Base-by-base conservation (phyloP, 495 filamentous ascomycete species). In the Xylaria longipes region DNA sequence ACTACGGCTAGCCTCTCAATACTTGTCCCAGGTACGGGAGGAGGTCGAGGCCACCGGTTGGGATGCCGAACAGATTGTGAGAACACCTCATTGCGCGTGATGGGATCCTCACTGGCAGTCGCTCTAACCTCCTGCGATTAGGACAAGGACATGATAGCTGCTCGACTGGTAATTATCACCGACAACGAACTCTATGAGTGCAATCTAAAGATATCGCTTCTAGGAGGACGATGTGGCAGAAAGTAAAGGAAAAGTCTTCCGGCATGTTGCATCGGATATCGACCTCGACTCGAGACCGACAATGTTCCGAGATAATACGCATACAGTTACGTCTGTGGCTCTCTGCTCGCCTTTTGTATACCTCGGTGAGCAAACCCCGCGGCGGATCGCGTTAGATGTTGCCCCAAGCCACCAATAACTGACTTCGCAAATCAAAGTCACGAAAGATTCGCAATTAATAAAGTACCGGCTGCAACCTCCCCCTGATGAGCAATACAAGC, bases 171-270 rank as follows among this genome's bases (percentile, higher is more conserved):
- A 70, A 70, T 17, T 50, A 63, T 6, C 43, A 48, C 45, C 45
- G 7, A 48, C 22, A 17, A n/a, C 31, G 2, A 25, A n/a, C 57
- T n/a, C 11, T 69, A 33, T 58, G n/a, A 20, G n/a, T n/a, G 22
- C 43, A 1, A 52, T 54, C 68, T 70, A 63, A 70, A 62, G 33
- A 8, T 41, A 11, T 66, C 9, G n/a, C 41, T 35, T 70, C 71
- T 82, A 98, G 70, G 90, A 94, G 79, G 93, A 98, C 82, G 96
- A 97, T 79, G 94, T 94, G 54, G 95, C 97, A 33, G 95, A 97
- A 80, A 88, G 91, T 63, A 98, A 98, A 84, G 96, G 96, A 45
- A 91, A 91, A 68, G 83, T 97, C 17, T 97, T 97, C 82, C 88
- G 93, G 54, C 87, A 87, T 72, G 85, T 99, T 56, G 92, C 92